Base-by-base conservation (phyloP, 768 basidiomycete genomes). In the Mycena galericulata region DNA sequence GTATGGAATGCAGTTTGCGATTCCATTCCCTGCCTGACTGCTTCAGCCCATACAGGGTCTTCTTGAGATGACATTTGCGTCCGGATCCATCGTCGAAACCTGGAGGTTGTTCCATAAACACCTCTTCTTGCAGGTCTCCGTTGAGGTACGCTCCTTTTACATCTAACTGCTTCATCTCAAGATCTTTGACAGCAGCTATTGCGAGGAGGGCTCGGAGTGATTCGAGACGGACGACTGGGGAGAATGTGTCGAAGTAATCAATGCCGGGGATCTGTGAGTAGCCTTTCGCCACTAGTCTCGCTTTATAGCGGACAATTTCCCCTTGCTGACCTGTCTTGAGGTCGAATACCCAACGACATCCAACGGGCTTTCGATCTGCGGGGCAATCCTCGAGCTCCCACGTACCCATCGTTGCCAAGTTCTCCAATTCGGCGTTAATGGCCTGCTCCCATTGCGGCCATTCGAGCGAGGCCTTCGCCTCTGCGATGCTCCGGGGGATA, bases 261-360 rank as follows among this genome's bases (percentile, higher is more conserved):
- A 62, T 27, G 34, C 60, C 60, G 4, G 60, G 62, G 18, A 54
- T 41, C 18, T 63, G 62, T 63, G 62, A 64, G 62, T 64, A 64
- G 4, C 53, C 53, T 36, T 64, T 62, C 11, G 62, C 62, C 43
- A 61, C 60, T 2, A 61, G 47, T 50, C 60, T 61, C 47, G 47
- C 60, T 61, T 61, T 61, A 50, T 61, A 62, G 62, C 62, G 62
- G 15, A 53, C 51, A 22, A 62, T 62, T 1, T 62, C 18, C 12
- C 62, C 62, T 27, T 54, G 50, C 62, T 62, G 62, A 53, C 18
- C 62, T 54, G 62, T 62, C 30, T 62, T 62, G 14, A 62, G 49
- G 60, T 62, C 49, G 15, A 62, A 62, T 60, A 60, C 58, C 58
- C 45, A 60, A n/a, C 32, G 43, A 30, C 60, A 62, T 51, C 60